Conservation (phyloP, 768 basidiomycete species). For the Lentinus brumalis region DNA sequence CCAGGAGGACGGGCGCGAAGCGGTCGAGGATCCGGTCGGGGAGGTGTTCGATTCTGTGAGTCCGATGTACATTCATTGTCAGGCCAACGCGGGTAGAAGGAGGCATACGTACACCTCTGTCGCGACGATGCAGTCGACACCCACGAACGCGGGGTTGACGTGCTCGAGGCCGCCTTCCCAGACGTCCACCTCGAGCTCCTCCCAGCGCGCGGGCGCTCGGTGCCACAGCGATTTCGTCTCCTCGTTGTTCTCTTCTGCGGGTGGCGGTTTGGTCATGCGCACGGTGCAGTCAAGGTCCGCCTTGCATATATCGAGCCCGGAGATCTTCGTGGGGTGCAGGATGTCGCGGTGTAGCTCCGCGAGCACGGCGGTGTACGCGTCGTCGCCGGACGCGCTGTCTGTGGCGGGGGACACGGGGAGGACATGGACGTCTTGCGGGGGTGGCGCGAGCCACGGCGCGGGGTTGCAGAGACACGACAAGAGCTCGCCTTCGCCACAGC, state of each 20-base stretch:
- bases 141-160: constrained; percentile 66
- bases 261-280: constrained; percentile 46
- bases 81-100: neutral
- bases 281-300: constrained; percentile 58
- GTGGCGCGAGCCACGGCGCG: constrained; percentile 64
- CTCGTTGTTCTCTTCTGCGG: neutral
- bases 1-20: constrained; percentile 74
- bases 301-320: constrained; percentile 68
- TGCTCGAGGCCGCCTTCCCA: constrained; percentile 77
- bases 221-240: neutral
- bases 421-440: constrained; percentile 18
- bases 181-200: constrained; percentile 60
- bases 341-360: constrained; percentile 8
- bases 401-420: constrained; percentile 9
- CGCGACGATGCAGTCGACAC: constrained; percentile 70
- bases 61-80: too few relatives aligned
- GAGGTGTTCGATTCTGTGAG: constrained; percentile 79
- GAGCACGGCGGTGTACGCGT: neutral
- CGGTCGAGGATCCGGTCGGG: constrained; percentile 54
- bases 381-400: neutral
- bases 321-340: constrained; percentile 34
- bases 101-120: constrained; percentile 71
- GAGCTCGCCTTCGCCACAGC: constrained; percentile 82
- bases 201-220: constrained; percentile 55
- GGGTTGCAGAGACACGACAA: constrained; percentile 72